A percentile compares a stretch with the other conserved stretches of the same genome.
Evolutionary conservation across 805 yeast species (phyloP).

Genomic region (Candida ascalaphidarum): DNA sequence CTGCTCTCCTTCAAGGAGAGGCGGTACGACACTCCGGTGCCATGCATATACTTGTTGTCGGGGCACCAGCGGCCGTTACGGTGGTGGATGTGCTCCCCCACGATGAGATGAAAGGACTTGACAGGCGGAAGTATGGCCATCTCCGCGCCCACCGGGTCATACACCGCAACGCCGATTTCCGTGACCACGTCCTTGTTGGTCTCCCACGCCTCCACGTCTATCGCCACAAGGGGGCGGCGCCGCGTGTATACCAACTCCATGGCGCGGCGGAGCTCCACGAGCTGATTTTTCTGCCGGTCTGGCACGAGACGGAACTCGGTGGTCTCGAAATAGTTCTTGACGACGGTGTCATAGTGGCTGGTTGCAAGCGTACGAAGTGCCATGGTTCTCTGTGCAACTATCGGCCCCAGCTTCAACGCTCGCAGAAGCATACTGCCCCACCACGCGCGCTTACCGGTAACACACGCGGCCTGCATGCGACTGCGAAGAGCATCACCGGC

Average conservation of each 20-base stretch:
- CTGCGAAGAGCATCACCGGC: background rate
- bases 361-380: background rate
- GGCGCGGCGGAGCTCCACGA: slow-evolving; percentile 2
- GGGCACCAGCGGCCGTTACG: slow-evolving; percentile 13
- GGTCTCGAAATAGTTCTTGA: slow-evolving; percentile 12
- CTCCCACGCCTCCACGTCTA: slow-evolving; percentile 21
- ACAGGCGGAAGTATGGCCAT: slow-evolving; percentile 10
- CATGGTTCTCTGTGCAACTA: slow-evolving; percentile 2
- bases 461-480: too few species aligned
- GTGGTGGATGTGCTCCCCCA: slow-evolving; percentile 9
- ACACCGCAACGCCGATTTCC: slow-evolving; percentile 16
- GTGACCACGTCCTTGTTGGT: slow-evolving; percentile 8
- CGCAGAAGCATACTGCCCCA: background rate
- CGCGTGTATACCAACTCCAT: slow-evolving; percentile 14
- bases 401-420: slow-evolving; percentile 1
- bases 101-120: slow-evolving; percentile 11
- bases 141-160: slow-evolving; percentile 12
- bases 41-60: slow-evolving; percentile 11
- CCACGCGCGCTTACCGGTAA: background rate
- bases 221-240: slow-evolving; percentile 13
- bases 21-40: slow-evolving; percentile 14
- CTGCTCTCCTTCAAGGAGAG: slow-evolving; percentile 5
- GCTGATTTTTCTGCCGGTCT: slow-evolving; percentile 1
- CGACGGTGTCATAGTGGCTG: slow-evolving; percentile 2
- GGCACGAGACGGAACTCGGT: slow-evolving; percentile 10